phyloP scores from a whole-genome alignment of 1,139 yeast species.

The Nematodospora anomalae region DNA sequence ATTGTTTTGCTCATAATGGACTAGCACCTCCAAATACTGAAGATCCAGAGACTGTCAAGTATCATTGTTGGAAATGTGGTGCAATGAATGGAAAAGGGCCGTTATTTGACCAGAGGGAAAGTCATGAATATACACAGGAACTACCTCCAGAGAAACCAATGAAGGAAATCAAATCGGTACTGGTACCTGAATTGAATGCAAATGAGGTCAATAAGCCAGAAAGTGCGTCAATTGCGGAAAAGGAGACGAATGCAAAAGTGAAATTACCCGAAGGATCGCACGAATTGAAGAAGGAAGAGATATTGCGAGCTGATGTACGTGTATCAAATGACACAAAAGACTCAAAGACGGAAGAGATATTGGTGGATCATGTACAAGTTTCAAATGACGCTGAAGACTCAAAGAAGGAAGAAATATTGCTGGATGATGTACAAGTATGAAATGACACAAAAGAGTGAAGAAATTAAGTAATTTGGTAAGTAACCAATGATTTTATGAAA shows the following conservation, averaged over 20 bases:
- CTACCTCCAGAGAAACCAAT: not conserved
- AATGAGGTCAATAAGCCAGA: not conserved
- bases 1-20: conserved; percentile 74
- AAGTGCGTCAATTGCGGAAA: not conserved
- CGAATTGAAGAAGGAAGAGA: not conserved
- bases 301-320: too few species aligned
- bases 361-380: too few species aligned
- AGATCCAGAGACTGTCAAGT: conserved; percentile 55
- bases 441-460: too few species aligned
- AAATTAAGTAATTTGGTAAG: too few species aligned
- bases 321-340: not conserved
- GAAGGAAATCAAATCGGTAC: not conserved
- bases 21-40: conserved; percentile 72
- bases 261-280: not conserved
- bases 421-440: too few species aligned
- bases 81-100: conserved; percentile 44
- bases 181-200: not conserved
- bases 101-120: conserved; percentile 11
- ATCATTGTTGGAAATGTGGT: conserved; percentile 76
- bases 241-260: not conserved
- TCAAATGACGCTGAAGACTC: not conserved
- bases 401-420: not conserved
- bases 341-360: not conserved
- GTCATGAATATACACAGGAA: not conserved
- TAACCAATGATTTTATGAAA: too few species aligned